These are phyloP conservation scores for Tetrapisispora taiwanensis DNA, from an alignment of 805 yeast genomes.

Conservation along the genomic window DNA sequence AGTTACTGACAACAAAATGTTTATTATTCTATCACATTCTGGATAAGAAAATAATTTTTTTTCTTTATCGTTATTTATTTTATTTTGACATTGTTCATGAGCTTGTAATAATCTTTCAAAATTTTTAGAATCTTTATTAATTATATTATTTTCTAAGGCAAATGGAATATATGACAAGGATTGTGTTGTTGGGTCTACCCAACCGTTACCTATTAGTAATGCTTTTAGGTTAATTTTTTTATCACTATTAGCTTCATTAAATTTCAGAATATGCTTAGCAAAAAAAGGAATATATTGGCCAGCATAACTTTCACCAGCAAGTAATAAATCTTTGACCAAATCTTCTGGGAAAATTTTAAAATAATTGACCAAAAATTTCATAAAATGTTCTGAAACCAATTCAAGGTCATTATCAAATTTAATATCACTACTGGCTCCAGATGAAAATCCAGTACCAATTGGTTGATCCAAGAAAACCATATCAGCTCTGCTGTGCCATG, in stretches of 20 bases:
- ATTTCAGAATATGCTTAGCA: slow-evolving; percentile 48
- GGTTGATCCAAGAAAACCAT: slow-evolving; percentile 90
- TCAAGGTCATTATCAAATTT: slow-evolving; percentile 38
- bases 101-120: slow-evolving; percentile 36
- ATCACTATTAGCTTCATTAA: slow-evolving; percentile 28
- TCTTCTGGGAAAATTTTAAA: slow-evolving; percentile 68
- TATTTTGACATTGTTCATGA: slow-evolving; percentile 54
- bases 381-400: slow-evolving; percentile 52
- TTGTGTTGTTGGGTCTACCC: slow-evolving; percentile 85
- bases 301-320: slow-evolving; percentile 95
- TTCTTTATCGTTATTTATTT: slow-evolving; percentile 27
- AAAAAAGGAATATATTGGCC: slow-evolving; percentile 94
- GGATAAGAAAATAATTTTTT: slow-evolving; percentile 23
- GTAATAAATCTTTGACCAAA: slow-evolving; percentile 46
- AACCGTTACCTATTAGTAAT: slow-evolving; percentile 80
- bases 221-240: slow-evolving; percentile 44
- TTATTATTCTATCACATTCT: slow-evolving; percentile 33
- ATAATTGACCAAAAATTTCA: slow-evolving; percentile 56
- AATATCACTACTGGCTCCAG: slow-evolving; percentile 33
- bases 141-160: slow-evolving; percentile 46
- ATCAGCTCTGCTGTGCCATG: slow-evolving; percentile 78
- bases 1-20: slow-evolving; percentile 20
- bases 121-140: slow-evolving; percentile 33
- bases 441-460: slow-evolving; percentile 84
- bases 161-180: slow-evolving; percentile 72